Percentiles rank a stretch among this genome's conserved stretches.
Evolutionary conservation across 176 grass and related monocot genomes (phyloP).

Genomic region (Neostapfia colusana): DNA sequence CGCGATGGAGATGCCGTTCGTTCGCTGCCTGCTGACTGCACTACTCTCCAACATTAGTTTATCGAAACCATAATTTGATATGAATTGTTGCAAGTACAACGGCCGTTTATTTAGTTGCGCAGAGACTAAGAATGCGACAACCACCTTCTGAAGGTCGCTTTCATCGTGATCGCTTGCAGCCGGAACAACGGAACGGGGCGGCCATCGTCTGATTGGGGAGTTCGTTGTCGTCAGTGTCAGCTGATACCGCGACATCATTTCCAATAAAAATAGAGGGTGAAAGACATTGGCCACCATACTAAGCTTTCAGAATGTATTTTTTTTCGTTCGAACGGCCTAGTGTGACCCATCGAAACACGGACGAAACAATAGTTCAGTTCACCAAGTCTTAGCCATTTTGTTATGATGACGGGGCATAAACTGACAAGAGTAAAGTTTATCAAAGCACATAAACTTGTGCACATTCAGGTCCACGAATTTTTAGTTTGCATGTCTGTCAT

Average conservation of each 20-base stretch:
- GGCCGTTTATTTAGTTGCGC: background rate
- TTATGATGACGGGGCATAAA: too few species aligned
- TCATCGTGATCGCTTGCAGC: conserved; percentile 27
- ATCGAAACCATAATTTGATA: background rate
- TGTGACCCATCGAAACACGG: too few species aligned
- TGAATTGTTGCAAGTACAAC: background rate
- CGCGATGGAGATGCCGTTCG: conserved; percentile 33
- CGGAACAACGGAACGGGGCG: conserved; percentile 35
- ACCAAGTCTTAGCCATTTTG: too few species aligned
- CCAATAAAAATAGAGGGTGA: background rate
- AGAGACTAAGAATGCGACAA: conserved; percentile 20
- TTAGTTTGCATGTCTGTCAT: too few species aligned
- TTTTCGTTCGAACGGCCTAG: too few species aligned
- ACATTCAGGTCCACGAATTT: too few species aligned
- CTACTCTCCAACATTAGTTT: background rate
- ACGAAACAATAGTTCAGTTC: too few species aligned
- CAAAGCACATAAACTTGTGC: too few species aligned
- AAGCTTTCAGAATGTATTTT: background rate
- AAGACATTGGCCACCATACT: background rate
- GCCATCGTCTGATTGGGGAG: conserved; percentile 11
- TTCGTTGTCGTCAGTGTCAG: background rate
- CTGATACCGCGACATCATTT: conserved; percentile 12
- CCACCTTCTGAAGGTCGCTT: conserved; percentile 1
- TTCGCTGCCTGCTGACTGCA: background rate
- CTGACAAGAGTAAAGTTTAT: too few species aligned